Evolutionary conservation across 305 asterid species (phyloP).

Genomic region (Solanum hybrid): DNA sequence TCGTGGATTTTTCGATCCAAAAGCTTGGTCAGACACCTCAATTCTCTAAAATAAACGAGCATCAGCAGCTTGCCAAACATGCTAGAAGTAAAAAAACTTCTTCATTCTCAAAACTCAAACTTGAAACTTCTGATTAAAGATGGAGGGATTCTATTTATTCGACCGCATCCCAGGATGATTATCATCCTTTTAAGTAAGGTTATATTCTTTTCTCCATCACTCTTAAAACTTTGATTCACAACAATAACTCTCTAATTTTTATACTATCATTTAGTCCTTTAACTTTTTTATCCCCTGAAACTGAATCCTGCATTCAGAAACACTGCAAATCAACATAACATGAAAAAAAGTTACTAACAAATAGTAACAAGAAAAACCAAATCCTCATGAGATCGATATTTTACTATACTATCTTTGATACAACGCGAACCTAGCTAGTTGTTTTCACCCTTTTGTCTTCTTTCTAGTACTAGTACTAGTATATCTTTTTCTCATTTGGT

Average conservation of each 20-base stretch:
- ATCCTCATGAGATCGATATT: neutral
- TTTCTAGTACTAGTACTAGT: neutral
- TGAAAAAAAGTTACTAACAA: neutral
- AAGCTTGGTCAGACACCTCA: neutral
- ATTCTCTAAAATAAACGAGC: neutral
- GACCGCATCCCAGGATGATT: too few relatives aligned
- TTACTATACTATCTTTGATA: neutral
- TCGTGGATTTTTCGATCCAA: neutral
- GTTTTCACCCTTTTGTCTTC: too few relatives aligned
- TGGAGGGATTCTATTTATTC: too few relatives aligned
- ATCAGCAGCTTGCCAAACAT: neutral
- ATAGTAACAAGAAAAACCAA: neutral
- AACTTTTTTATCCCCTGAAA: neutral
- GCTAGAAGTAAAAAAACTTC: neutral
- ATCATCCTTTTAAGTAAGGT: neutral
- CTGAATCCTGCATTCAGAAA: neutral
- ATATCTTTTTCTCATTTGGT: conserved; percentile 36
- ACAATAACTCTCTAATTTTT: neutral
- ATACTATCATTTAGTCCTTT: neutral
- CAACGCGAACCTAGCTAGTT: neutral
- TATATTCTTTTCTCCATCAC: neutral
- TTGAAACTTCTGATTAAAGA: neutral
- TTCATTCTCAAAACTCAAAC: neutral
- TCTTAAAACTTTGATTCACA: neutral
- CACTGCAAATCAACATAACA: neutral